Conservation (phyloP, 345 rosid genomes). For the Moricandia moricandioides region DNA sequence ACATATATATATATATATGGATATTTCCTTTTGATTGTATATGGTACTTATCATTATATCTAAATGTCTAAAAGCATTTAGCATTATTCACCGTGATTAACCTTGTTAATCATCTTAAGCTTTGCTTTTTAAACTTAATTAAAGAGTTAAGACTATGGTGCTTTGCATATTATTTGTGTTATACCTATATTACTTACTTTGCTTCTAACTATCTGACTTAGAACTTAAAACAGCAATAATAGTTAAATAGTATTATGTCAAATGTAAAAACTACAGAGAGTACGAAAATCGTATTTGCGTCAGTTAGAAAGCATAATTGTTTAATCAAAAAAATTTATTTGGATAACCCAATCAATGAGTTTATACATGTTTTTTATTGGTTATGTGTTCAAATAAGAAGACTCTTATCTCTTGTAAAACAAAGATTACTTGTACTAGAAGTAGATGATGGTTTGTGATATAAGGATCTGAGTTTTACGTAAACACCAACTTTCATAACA, state of each 20-base stretch:
- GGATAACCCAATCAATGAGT: not conserved
- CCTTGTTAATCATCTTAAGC: slow-evolving; percentile 1
- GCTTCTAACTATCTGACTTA: not conserved
- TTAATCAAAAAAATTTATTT: not conserved
- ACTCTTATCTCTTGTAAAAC: not conserved
- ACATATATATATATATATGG: not conserved
- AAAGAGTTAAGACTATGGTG: not conserved
- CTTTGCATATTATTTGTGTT: slow-evolving; percentile 9
- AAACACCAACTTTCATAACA: not conserved
- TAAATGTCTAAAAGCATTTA: slow-evolving; percentile 16
- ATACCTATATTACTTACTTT: not conserved
- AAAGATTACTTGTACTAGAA: not conserved
- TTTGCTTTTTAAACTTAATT: not conserved
- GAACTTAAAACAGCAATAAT: not conserved
- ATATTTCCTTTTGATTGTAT: slow-evolving; percentile 3
- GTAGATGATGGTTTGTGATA: not conserved
- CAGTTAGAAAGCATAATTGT: not conserved
- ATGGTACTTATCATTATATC: slow-evolving; percentile 4
- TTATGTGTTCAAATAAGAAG: not conserved
- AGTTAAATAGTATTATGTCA: not conserved
- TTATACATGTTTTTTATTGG: not conserved
- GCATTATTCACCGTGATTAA: not conserved
- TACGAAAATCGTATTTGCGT: not conserved
- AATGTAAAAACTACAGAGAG: not conserved
- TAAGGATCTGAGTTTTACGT: not conserved